A percentile compares a stretch with the other conserved stretches of the same genome.
phyloP scores from a whole-genome alignment of 768 basidiomycete species.

The Psilocybe azurescens region DNA sequence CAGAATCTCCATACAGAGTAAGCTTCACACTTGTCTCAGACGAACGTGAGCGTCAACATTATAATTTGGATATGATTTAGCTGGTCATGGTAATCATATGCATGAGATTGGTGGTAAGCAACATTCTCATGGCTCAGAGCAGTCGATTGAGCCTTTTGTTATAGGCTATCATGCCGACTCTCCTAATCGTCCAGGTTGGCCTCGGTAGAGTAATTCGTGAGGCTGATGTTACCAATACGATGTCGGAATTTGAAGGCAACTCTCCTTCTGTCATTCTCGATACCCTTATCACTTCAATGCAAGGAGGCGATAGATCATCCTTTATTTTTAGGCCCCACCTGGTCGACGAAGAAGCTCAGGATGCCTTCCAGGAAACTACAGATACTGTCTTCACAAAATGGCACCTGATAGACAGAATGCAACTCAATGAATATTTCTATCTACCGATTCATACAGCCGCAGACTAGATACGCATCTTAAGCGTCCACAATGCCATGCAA shows the following conservation, averaged over 20 bases:
- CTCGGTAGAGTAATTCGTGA: conserved; percentile 1
- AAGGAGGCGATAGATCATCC: too few relatives aligned
- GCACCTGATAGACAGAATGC: too few relatives aligned
- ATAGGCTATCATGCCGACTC: conserved; percentile 26
- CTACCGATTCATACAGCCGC: too few relatives aligned
- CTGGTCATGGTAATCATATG: background rate
- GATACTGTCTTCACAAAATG: too few relatives aligned
- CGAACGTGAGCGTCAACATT: too few relatives aligned
- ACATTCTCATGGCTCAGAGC: background rate
- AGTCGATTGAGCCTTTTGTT: background rate
- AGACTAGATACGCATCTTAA: too few relatives aligned
- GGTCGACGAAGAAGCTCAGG: too few relatives aligned
- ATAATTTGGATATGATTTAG: background rate
- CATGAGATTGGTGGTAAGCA: background rate
- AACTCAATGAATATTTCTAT: too few relatives aligned
- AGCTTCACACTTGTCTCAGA: background rate
- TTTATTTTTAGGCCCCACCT: too few relatives aligned
- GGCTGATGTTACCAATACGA: background rate
- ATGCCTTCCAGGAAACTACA: too few relatives aligned
- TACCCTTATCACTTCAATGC: background rate
- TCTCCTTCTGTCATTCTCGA: background rate
- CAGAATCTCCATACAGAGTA: conserved; percentile 18
- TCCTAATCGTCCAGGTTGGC: conserved; percentile 27
- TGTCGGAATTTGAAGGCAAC: background rate
- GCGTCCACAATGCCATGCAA: too few relatives aligned